phyloP scores from a whole-genome alignment of 1,139 yeast species.

The Kodamaea sp. region DNA sequence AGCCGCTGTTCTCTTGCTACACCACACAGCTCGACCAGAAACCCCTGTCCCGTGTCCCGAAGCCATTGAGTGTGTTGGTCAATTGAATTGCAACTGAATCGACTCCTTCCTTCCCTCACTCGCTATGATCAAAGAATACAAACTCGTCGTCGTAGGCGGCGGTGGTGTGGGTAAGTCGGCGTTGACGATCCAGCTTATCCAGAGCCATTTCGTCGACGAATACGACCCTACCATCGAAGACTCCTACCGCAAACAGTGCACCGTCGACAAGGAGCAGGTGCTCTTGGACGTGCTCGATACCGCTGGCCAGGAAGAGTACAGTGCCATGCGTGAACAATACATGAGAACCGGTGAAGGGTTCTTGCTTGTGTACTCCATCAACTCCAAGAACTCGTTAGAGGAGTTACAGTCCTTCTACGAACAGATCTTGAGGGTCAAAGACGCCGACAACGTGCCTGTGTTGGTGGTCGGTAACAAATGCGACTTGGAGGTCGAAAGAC shows the following conservation, averaged over 20 bases:
- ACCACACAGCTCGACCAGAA: no score
- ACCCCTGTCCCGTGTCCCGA: no score
- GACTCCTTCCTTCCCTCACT: no score
- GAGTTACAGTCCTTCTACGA: constrained; percentile 79
- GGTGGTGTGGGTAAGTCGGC: constrained; percentile 99
- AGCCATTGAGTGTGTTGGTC: no score
- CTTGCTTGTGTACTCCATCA: constrained; percentile 78
- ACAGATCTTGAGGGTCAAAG: constrained; percentile 86
- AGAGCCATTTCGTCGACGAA: constrained; percentile 90
- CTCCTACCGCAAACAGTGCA: constrained; percentile 58
- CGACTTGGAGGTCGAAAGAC: constrained; percentile 77
- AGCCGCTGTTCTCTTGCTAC: no score
- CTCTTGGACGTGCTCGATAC: constrained; percentile 84
- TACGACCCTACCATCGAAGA: constrained; percentile 98
- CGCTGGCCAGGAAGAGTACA: constrained; percentile 97
- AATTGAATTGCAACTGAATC: no score
- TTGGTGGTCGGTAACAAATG: constrained; percentile 77
- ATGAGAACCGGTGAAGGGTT: constrained; percentile 95
- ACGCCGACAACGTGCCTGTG: constrained; percentile 69
- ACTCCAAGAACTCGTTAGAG: constrained; percentile 75
- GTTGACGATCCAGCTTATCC: constrained; percentile 84
- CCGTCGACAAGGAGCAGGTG: constrained; percentile 51
- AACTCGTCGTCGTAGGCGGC: constrained; percentile 94
- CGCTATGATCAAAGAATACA: constrained; percentile 58
- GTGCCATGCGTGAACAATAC: constrained; percentile 92